Base-by-base conservation (phyloP, 176 grass and related monocot species). In the Canna indica region DNA sequence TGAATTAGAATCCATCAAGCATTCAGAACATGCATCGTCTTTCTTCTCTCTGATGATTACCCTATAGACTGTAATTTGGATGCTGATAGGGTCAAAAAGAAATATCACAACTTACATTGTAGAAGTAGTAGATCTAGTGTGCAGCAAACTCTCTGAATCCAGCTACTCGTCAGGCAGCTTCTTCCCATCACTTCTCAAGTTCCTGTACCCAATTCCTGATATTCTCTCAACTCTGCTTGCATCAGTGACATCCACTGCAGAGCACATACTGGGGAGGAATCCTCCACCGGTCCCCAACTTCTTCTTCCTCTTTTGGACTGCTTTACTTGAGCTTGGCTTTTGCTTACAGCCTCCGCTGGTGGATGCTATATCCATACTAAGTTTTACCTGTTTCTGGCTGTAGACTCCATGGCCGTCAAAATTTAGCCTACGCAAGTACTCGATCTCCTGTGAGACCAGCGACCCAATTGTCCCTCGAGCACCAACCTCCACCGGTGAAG, bases 391-490 rank as follows among this genome's bases (percentile, higher is more conserved):
- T 42, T 73, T 59, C 25, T 73, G 54, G 35, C 12, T 42, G 54
- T 33, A 59, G 54, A 60, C 25, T 60, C 42, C 34, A 17, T 29
- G 53, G 24, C 25, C 12, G 53, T 36, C 47, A 41, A 67, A 45
- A 63, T 74, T 41, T 24, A 80, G 70, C 36, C 62, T 67, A 27
- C 72, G 48, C 62, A 81, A 74, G 29, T 81, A 74, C 56, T 74
- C 70, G 2, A 81, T 81, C 70, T 81, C 78, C 65, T 75, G 70
- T 30, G 61, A 67, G 24, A 81, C 9, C 31, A 81, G 41, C 15
- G 78, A 74, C 7, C 48, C 78, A 47, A 81, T 74, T 34, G 78
- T 81, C 18, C 78, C 78, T 59, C 33, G 62, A 44, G 71, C 33
- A 24, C 78, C 70, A 15, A 75, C 18, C 62, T 68, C 71, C 18